phyloP scores from a whole-genome alignment of 352 stramenopile species.

The Phytophthora idaei region DNA sequence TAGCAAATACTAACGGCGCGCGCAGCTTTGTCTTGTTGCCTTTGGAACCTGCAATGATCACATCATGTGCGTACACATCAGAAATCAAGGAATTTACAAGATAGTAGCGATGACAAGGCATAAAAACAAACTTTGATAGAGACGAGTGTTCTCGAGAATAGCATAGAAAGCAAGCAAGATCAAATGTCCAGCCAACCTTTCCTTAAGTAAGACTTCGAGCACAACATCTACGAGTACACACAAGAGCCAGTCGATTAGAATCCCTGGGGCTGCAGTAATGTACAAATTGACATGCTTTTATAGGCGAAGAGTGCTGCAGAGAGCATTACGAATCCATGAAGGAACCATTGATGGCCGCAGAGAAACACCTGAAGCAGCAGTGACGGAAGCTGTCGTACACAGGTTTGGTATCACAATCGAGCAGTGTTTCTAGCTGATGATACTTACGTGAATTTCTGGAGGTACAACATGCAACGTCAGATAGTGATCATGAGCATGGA shows the following conservation, averaged over 20 bases:
- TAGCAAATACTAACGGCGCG: conserved; percentile 55
- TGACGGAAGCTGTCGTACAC: conserved; percentile 43
- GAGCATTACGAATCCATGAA: conserved; percentile 59
- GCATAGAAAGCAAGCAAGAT: conserved; percentile 69
- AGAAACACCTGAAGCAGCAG: conserved; percentile 75
- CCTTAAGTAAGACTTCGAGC: conserved; percentile 54
- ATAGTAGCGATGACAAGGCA: neutral
- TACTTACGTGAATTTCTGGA: conserved; percentile 18
- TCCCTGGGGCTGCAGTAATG: neutral
- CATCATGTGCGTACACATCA: neutral
- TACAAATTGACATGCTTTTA: conserved; percentile 51
- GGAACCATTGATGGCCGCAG: conserved; percentile 70
- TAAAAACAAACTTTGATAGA: conserved; percentile 65
- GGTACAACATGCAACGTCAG: neutral
- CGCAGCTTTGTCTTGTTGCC: conserved; percentile 81
- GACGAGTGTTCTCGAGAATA: conserved; percentile 55
- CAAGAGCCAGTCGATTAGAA: conserved; percentile 8
- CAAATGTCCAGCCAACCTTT: conserved; percentile 63
- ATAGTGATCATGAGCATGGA: neutral
- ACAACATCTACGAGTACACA: conserved; percentile 41
- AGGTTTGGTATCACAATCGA: neutral
- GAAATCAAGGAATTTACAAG: neutral
- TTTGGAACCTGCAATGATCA: conserved; percentile 58
- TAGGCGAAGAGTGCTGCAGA: conserved; percentile 69
- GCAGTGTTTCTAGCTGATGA: neutral